Evolutionary conservation across 2,329 filamentous ascomycete genomes (phyloP), one percentile per base, ranked within the genome.

Genomic region (Fusarium xyrophilum): DNA sequence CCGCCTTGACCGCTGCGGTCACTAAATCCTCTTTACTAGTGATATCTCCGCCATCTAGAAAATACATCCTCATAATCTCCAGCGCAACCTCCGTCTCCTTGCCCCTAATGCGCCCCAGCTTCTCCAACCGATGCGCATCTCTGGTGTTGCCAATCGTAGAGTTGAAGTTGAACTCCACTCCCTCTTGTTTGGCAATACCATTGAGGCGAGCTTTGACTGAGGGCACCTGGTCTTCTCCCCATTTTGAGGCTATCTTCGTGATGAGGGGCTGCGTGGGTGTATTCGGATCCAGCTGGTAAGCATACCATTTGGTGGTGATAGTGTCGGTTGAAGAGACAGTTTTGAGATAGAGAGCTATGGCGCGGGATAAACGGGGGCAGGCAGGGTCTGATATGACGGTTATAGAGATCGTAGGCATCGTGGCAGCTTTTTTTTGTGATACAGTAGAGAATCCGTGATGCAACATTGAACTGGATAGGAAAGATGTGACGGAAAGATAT

Each of bases 331-430:
- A 80, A 0, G 90, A 88, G 70, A 92, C 82, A 39, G 83, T 82
- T 72, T 85, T 82, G 73, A 87, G 85, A 81, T 92, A 92, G 32
- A 86, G 78, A 12, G 82, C 76, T 64, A 97, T 95, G 65, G 91
- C 92, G 65, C 85, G 86, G 52, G 90, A 87, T 39, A 97, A 86
- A 38, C 91, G 89, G 67, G 92, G 91, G 76, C 93, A 96, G 71
- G 96, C 86, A 5, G 88, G 91, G 80, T 97, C 93, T n/a, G 87
- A 92, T 61, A 93, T 88, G 75, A 93, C 87, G 62, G 90, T 88
- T 79, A 96, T 91, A 65, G 88, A 86, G 82, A 94, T 92, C 73
- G 88, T 87, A 23, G 89, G 88, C 91, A 94, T 93, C 44, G 44
- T 76, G 55, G 36, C 36, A 33, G 13, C 27, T 48, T 25, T 32